Base-by-base conservation (phyloP, 1,284 basidiomycete species). In the Heterobasidion parviporum region DNA sequence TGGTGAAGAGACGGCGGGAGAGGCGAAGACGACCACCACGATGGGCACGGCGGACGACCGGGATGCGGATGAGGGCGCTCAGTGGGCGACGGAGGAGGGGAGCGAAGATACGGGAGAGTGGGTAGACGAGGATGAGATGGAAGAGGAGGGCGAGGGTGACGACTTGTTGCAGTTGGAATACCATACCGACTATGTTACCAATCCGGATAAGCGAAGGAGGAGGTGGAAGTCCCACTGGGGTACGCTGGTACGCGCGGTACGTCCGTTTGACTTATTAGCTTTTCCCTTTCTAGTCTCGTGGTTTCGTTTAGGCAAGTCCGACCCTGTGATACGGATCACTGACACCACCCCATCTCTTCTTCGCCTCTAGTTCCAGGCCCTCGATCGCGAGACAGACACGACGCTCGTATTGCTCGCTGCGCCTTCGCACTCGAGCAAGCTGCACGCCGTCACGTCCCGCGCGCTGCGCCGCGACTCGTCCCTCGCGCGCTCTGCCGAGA, bases 331-430 rank as follows among this genome's bases (percentile, higher is more conserved):
- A 9, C 8, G 32, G 12, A 50, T 50, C 20, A 50, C 14, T 26
- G 47, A 14, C 12, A 14, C 12, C 16, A 44, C 41, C 16, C 16
- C 4, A 6, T 57, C 55, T 54, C 50, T 62, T 64, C 32, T 60
- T 52, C 44, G 55, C 46, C 56, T 54, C 35, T 63, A 90, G 87
- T 85, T 91, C 77, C 85, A 87, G 70, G 77, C 77, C 35, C 71
- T 91, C 18, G 88, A 91, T 69, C 76, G 86, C 51, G 85, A 89
- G 68, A 91, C 88, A 5, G 89, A 90, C 62, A 75, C 87, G 12
- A 89, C 85, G 0, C 76, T 90, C 71, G 68, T 90, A 34, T 69
- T 91, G 0, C 72, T 91, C 18, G 87, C 87, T 2, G 79, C 87
- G 0, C 89, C 87, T 0, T 81, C 86, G 0, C 85, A 90, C 64